Evolutionary conservation across 2,329 filamentous ascomycete genomes (phyloP), one percentile per base, ranked within the genome.

Genomic region (Simplicillium sp.): DNA sequence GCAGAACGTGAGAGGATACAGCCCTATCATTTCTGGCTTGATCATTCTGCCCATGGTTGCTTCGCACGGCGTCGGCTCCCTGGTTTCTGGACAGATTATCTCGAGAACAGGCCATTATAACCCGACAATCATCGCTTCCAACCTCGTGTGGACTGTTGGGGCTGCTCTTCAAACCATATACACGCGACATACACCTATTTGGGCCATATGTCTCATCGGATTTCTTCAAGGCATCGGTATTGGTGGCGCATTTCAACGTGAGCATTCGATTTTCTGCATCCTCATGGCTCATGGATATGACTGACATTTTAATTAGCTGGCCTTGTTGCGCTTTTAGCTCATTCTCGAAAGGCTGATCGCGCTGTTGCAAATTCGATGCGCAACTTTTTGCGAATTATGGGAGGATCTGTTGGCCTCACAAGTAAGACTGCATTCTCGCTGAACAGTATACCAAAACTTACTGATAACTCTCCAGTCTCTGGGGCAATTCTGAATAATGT

Each of bases 41-140:
- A 15, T 38, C n/a, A 38, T 38, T 12, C 36, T 38, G 13, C 36
- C 36, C 36, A 38, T 38, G 36, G 36, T 38, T 9, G 36, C 36
- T 17, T 29, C 36, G 13, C 36, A 38, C 11, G 36, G 36, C 11
- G 28, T 38, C 8, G 36, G 36, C 8, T 38, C 36, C 18, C 25
- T 38, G 13, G 11, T 38, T 3, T 38, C 36, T 15, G 36, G 36
- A n/a, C 36, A 29, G 11, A 38, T 38, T 11, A 38, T 38, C 28
- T 29, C 36, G 3, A 20, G 16, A 11, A 38, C 36, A 7, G 36
- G 36, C 12, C 18, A 28, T 8, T 38, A 38, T n/a, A 38, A 38
- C 15, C 36, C 36, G 6, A 31, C 28, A 3, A 38, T 38, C 4
- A 38, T 38, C n/a, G 16, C 28, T 3, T 25, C 36, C 11, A 29